phyloP scores from a whole-genome alignment of 108 stramenopile species.

The Nitzschia sp. region DNA sequence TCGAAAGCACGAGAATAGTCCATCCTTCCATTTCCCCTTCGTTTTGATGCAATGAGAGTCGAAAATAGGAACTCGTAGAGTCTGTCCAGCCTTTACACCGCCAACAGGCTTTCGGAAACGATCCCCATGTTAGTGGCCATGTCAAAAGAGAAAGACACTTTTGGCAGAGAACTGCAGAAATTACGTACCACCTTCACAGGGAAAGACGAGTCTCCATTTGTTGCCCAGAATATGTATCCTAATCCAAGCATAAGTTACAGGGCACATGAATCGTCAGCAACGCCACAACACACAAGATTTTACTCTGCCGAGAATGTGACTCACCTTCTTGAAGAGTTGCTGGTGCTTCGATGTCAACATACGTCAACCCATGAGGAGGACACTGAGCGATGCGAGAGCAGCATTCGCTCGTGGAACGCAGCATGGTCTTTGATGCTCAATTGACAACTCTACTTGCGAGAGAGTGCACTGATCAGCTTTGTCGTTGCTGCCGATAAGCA shows the following conservation, averaged over 20 bases:
- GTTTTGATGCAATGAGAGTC: neutral
- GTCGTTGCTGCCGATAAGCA: too few species aligned
- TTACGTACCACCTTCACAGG: conserved; percentile 32
- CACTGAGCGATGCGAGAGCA: neutral
- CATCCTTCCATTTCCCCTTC: conserved; percentile 49
- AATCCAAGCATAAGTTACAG: too few species aligned
- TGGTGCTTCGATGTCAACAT: conserved; percentile 4
- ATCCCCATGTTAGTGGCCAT: neutral
- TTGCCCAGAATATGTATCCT: conserved; percentile 27
- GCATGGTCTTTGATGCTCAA: neutral
- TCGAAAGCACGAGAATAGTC: conserved; percentile 33
- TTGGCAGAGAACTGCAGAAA: neutral
- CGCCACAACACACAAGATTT: too few species aligned
- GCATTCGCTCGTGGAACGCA: neutral
- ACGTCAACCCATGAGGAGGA: neutral
- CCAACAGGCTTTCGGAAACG: conserved; percentile 31
- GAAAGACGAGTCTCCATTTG: conserved; percentile 17
- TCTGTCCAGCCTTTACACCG: conserved; percentile 47
- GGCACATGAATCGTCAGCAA: too few species aligned
- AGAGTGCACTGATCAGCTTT: too few species aligned
- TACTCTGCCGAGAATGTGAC: too few species aligned
- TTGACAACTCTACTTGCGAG: too few species aligned
- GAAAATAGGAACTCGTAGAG: conserved; percentile 39
- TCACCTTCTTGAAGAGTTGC: neutral
- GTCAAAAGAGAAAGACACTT: too few species aligned